phyloP scores from a whole-genome alignment of 371 early-diverging fungal genomes.

The Mortierella sp. region DNA sequence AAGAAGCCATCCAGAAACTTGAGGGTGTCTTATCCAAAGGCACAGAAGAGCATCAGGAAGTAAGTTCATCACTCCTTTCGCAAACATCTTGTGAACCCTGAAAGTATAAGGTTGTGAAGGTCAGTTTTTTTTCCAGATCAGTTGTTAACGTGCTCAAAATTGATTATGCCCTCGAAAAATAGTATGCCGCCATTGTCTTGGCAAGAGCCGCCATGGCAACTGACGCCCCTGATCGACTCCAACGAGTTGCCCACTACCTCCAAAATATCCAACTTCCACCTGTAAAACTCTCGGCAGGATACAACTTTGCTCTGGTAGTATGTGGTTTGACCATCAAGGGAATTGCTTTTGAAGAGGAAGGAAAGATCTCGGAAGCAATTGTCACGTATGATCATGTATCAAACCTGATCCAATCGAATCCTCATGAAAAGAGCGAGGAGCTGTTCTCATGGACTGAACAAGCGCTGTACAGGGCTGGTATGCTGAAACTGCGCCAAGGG shows the following conservation, averaged over 20 bases:
- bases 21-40: conserved; percentile 39
- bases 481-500: conserved; percentile 67
- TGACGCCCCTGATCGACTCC: conserved; percentile 48
- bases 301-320: conserved; percentile 64
- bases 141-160: no score
- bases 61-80: neutral
- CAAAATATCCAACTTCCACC: conserved; percentile 54
- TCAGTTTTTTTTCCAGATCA: neutral
- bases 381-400: conserved; percentile 65
- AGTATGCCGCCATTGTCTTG: conserved; percentile 48
- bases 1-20: conserved; percentile 43
- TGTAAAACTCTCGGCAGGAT: conserved; percentile 59
- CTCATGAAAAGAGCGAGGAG: conserved; percentile 60
- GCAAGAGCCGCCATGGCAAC: conserved; percentile 51
- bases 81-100: neutral
- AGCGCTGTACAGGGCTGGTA: conserved; percentile 74
- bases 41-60: conserved; percentile 56
- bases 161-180: neutral
- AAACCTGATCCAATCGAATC: conserved; percentile 54
- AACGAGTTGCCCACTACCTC: conserved; percentile 43
- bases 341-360: conserved; percentile 66
- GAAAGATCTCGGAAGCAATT: conserved; percentile 62
- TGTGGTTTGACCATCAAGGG: conserved; percentile 69
- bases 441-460: conserved; percentile 77
- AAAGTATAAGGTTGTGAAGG: neutral